Conservation (phyloP, 2,329 filamentous ascomycete genomes). For the Fusarium zealandicum region DNA sequence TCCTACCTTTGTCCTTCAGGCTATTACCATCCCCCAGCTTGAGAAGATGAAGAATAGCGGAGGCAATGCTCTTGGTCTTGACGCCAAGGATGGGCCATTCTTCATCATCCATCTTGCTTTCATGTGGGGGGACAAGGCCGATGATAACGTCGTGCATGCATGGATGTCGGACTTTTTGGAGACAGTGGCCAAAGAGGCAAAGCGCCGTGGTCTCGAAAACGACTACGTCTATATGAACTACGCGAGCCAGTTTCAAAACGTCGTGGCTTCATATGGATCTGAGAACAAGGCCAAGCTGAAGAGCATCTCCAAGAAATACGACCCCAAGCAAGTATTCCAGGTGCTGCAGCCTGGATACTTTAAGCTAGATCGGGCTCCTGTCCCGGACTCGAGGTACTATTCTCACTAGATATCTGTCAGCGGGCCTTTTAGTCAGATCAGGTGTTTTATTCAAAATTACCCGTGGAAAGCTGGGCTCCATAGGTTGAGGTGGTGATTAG, state of each 20-base stretch:
- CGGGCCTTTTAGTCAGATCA: too few species aligned
- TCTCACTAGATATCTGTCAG: neutral
- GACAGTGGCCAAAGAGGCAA: slow-evolving; percentile 33
- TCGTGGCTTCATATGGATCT: slow-evolving; percentile 50
- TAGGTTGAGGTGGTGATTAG: too few species aligned
- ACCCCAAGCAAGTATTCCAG: slow-evolving; percentile 48
- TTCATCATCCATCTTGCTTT: slow-evolving; percentile 13
- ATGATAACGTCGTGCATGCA: slow-evolving; percentile 45
- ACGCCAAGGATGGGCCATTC: slow-evolving; percentile 36
- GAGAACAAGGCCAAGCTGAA: slow-evolving; percentile 47
- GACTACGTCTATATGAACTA: slow-evolving; percentile 57
- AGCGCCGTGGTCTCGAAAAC: slow-evolving; percentile 44
- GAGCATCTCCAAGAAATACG: slow-evolving; percentile 46
- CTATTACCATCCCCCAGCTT: slow-evolving; percentile 49
- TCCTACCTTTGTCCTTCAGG: slow-evolving; percentile 48
- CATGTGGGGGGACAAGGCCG: slow-evolving; percentile 31
- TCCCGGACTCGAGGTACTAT: slow-evolving; percentile 8
- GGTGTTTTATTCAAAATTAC: too few species aligned
- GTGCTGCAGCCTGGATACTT: slow-evolving; percentile 50
- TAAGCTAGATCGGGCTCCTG: slow-evolving; percentile 41
- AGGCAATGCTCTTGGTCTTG: slow-evolving; percentile 44
- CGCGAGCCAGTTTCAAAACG: slow-evolving; percentile 50
- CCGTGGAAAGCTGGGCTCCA: too few species aligned
- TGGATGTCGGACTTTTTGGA: slow-evolving; percentile 24
- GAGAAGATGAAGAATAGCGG: slow-evolving; percentile 45